Evolutionary conservation across 2,329 filamentous ascomycete species (phyloP), one percentile per base, ranked within the genome.

Genomic region (Thielaviopsis punctulata): DNA sequence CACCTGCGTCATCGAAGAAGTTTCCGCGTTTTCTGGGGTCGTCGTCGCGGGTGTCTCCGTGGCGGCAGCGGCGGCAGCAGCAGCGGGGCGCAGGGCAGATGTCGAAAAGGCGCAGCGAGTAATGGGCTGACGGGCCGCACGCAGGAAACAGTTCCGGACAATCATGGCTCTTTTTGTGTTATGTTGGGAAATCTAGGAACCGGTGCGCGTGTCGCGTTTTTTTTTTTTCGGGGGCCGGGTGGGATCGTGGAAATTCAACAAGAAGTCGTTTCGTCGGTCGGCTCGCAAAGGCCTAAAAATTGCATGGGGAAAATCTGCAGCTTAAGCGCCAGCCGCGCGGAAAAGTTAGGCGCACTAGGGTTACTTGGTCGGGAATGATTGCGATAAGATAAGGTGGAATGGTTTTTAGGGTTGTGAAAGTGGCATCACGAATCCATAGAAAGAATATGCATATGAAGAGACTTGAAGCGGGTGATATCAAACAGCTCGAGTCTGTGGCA

Each of bases 11-110:
- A 18, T 22, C 46, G 49, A 25, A n/a, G 48, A n/a, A 15, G 33
- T 23, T 23, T 41, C 33, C 19, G 60, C 41, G 58, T 59, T 57
- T 61, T 61, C 15, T 59, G 56, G 18, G 59, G 55, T 30, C 15
- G 52, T 50, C n/a, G n/a, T n/a, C n/a, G n/a, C n/a, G n/a, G n/a
- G n/a, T n/a, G n/a, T n/a, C n/a, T n/a, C n/a, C n/a, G n/a, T n/a
- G n/a, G n/a, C n/a, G n/a, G n/a, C n/a, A n/a, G n/a, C 23, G 23
- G 24, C 18, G n/a, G 44, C 36, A 27, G 36, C 24, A 30, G 43
- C 19, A 18, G 30, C 24, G 33, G 18, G 33, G 39, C 54, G 54
- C 41, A 48, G n/a, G 21, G 51, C 27, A 12, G 45, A 50, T 13
- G 45, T 23, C 25, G 51, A 45, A 45, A 55, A 51, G 36, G 54